Percentiles rank a stretch among this genome's conserved stretches.
Evolutionary conservation across 225 moss, liverwort and hornwort species (phyloP).

Genomic region (Climacium dendroides): DNA sequence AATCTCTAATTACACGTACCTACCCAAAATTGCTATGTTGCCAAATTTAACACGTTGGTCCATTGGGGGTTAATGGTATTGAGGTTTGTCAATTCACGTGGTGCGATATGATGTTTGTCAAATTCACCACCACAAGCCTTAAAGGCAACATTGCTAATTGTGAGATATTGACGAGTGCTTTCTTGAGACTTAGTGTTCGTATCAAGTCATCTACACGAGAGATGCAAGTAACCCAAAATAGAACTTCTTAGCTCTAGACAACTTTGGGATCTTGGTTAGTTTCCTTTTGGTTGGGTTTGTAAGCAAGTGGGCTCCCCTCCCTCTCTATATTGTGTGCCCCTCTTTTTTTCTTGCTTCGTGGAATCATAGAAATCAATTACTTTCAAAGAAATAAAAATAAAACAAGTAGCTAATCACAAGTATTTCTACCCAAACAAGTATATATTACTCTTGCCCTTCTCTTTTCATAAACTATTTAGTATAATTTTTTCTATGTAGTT

Average conservation of each 20-base stretch:
- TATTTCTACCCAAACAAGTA: background rate
- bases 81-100: rapidly evolving
- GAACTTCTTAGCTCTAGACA: rapidly evolving
- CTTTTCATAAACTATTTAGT: background rate
- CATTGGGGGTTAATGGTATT: no score
- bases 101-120: rapidly evolving
- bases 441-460: background rate
- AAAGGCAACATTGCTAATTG: background rate
- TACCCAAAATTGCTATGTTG: no score
- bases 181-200: background rate
- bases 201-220: rapidly evolving
- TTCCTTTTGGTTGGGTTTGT: rapidly evolving
- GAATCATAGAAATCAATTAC: background rate
- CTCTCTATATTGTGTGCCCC: background rate
- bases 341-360: background rate
- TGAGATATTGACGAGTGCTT: background rate
- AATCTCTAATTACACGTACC: no score
- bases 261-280: background rate
- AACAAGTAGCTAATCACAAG: background rate
- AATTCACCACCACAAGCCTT: rapidly evolving
- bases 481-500: background rate
- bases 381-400: background rate
- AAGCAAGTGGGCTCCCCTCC: rapidly evolving
- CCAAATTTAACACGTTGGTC: no score
- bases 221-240: rapidly evolving